Percentiles rank a stretch among this genome's conserved stretches.
These are phyloP conservation scores for Euphorbia corollata DNA, from an alignment of 441 rosid species.

Conservation along the genomic window DNA sequence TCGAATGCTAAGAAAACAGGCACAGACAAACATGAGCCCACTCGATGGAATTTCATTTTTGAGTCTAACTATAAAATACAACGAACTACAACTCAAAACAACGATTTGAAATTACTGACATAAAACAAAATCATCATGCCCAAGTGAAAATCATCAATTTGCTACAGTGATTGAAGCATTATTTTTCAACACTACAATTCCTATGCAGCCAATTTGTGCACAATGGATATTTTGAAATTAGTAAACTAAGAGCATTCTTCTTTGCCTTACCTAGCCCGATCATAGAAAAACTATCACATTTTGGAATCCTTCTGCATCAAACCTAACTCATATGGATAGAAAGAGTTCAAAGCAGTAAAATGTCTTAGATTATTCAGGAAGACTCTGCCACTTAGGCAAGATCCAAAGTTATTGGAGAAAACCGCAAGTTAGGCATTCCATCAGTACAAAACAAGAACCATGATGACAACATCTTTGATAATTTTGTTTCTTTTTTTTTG, in stretches of 20 bases:
- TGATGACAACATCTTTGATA: not conserved
- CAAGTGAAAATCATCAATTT: not conserved
- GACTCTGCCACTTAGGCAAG: not conserved
- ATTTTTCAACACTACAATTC: not conserved
- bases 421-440: not conserved
- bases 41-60: too few relatives aligned
- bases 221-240: too few relatives aligned
- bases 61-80: too few relatives aligned
- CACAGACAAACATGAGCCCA: too few relatives aligned
- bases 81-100: too few relatives aligned
- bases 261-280: not conserved
- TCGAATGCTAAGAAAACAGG: too few relatives aligned
- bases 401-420: not conserved
- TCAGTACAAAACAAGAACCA: not conserved
- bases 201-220: not conserved
- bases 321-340: not conserved
- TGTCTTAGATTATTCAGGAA: not conserved
- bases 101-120: too few relatives aligned
- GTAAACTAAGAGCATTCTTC: too few relatives aligned
- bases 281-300: too few relatives aligned
- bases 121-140: not conserved
- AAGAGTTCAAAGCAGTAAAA: not conserved
- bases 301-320: not conserved
- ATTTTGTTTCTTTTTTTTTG: too few relatives aligned
- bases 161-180: not conserved